Conservation (phyloP, 371 early-diverging fungal genomes). For the Actinomortierella ambigua region DNA sequence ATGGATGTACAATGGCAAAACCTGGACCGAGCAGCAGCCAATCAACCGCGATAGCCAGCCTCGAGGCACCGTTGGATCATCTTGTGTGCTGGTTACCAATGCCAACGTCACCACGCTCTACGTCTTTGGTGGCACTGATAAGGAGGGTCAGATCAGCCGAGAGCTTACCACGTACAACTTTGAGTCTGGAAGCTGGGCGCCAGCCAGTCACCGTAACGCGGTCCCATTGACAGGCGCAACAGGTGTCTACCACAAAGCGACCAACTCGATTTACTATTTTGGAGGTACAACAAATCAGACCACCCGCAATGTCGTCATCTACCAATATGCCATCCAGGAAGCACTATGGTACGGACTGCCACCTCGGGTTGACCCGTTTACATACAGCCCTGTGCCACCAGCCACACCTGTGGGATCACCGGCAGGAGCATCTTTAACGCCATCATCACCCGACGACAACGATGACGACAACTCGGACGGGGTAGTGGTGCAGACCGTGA, state of each 20-base stretch:
- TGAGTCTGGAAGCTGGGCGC: neutral
- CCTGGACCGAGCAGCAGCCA: conserved; percentile 13
- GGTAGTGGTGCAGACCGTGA: neutral
- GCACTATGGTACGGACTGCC: conserved; percentile 44
- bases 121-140: conserved; percentile 29
- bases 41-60: conserved; percentile 28
- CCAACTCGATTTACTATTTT: conserved; percentile 46
- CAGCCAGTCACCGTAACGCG: conserved; percentile 24
- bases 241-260: conserved; percentile 37
- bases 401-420: conserved; percentile 10
- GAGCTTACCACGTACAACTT: conserved; percentile 33
- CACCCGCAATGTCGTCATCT: conserved; percentile 38
- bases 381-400: neutral
- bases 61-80: conserved; percentile 16
- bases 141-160: conserved; percentile 11
- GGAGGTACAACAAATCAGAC: conserved; percentile 43
- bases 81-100: conserved; percentile 23
- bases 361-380: conserved; percentile 37
- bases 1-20: conserved; percentile 31
- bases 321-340: conserved; percentile 32
- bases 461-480: neutral
- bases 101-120: conserved; percentile 28
- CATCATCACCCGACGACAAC: neutral
- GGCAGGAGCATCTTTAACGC: neutral
- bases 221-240: conserved; percentile 36